Conservation (phyloP, 2,329 filamentous ascomycete species). For the Botrytis sinoallii region DNA sequence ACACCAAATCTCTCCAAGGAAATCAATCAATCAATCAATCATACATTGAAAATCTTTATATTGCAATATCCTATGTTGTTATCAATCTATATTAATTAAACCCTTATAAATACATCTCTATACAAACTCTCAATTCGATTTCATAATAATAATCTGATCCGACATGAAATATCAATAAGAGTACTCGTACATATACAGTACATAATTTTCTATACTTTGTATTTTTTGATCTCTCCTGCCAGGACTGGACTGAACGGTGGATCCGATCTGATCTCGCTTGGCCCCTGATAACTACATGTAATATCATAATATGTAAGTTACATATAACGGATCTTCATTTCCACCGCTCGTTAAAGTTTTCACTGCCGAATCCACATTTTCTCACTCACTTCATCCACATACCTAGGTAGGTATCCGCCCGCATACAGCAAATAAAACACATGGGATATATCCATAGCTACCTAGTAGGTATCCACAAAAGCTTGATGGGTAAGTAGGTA, state of each 20-base stretch:
- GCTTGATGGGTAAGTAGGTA: not conserved
- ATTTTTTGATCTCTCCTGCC: not conserved
- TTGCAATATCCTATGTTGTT: not conserved
- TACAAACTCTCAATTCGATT: not conserved
- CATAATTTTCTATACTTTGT: too few species aligned
- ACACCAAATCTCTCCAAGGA: not conserved
- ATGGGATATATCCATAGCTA: too few species aligned
- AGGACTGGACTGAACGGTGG: not conserved
- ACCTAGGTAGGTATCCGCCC: too few species aligned
- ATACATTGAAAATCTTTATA: not conserved
- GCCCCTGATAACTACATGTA: not conserved
- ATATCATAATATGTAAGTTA: too few species aligned
- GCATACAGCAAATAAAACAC: not conserved
- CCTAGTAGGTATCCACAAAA: not conserved
- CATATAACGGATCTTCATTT: not conserved
- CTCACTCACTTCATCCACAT: not conserved
- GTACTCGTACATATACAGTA: too few species aligned
- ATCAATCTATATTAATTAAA: not conserved
- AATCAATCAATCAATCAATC: too few species aligned
- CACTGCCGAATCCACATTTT: not conserved
- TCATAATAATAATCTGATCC: not conserved
- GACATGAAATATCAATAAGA: too few species aligned
- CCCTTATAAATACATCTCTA: not conserved
- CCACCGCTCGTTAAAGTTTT: not conserved
- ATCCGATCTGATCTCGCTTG: not conserved